phyloP scores from a whole-genome alignment of 352 stramenopile genomes.

The Globisporangium yorkense region DNA sequence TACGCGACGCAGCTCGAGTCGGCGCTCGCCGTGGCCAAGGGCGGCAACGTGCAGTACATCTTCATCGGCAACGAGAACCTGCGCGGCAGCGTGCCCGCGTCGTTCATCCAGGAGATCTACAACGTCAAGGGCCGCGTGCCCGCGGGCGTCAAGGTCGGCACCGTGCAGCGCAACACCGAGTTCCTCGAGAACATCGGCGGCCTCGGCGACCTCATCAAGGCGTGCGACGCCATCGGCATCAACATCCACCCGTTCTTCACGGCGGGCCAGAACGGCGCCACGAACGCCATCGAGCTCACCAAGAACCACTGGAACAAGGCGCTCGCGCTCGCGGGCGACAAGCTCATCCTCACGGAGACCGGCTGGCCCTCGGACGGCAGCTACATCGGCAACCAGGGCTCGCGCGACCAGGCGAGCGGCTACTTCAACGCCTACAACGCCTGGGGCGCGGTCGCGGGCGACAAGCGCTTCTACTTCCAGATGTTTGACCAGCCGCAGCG shows the following conservation, averaged over 20 bases:
- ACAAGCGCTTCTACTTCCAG: constrained; percentile 72
- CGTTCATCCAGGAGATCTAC: constrained; percentile 44
- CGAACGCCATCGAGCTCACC: constrained; percentile 37
- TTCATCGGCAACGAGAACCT: constrained; percentile 78
- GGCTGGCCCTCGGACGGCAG: constrained; percentile 45
- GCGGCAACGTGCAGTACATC: constrained; percentile 45
- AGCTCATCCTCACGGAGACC: constrained; percentile 50
- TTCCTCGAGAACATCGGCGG: constrained; percentile 33
- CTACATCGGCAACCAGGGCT: constrained; percentile 31
- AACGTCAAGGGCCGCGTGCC: constrained; percentile 42
- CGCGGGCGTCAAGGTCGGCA: constrained; percentile 47
- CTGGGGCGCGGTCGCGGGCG: constrained; percentile 43
- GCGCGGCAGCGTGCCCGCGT: constrained; percentile 24
- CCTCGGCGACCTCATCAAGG: constrained; percentile 35
- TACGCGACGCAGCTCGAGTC: constrained; percentile 34
- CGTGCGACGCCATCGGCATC: constrained; percentile 40
- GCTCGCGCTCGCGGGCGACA: constrained; percentile 29
- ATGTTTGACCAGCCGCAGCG: constrained; percentile 55
- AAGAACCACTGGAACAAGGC: constrained; percentile 43
- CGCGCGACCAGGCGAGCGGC: constrained; percentile 19
- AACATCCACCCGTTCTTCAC: constrained; percentile 71
- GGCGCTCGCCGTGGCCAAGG: constrained; percentile 37
- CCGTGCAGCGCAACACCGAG: constrained; percentile 68
- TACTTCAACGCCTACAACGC: constrained; percentile 66
- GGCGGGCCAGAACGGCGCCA: constrained; percentile 19